phyloP scores from a whole-genome alignment of 371 early-diverging fungal genomes.

The Syncephalastrum monosporum region DNA sequence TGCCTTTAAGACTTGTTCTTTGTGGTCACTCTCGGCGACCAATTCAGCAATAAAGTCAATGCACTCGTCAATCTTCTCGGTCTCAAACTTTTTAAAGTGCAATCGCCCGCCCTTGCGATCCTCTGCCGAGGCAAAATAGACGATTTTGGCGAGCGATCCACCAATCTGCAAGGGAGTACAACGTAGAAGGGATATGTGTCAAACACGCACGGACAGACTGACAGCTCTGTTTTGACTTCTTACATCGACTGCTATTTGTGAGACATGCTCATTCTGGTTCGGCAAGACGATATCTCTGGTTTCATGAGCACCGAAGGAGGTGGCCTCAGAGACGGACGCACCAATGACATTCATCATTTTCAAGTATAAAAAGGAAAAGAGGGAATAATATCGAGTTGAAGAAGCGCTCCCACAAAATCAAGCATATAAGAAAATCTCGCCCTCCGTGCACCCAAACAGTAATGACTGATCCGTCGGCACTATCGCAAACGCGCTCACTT shows the following conservation, averaged over 20 bases:
- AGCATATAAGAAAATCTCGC: constrained; percentile 13
- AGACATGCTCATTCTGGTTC: constrained; percentile 80
- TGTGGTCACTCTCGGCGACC: constrained; percentile 53
- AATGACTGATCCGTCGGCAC: constrained; percentile 62
- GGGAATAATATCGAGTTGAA: no score
- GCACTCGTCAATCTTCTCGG: constrained; percentile 87
- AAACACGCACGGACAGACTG: neutral
- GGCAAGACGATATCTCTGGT: constrained; percentile 85
- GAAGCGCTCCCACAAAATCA: no score
- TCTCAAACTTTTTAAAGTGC: constrained; percentile 93
- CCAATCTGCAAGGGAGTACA: constrained; percentile 63
- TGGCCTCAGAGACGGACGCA: constrained; percentile 68
- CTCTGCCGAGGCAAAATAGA: constrained; percentile 74
- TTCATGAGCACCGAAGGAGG: constrained; percentile 46
- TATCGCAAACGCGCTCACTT: constrained; percentile 59
- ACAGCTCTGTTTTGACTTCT: constrained; percentile 3
- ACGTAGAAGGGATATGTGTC: neutral
- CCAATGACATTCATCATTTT: constrained; percentile 63
- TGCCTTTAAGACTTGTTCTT: constrained; percentile 61
- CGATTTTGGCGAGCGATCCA: constrained; percentile 93
- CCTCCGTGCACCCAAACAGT: constrained; percentile 63
- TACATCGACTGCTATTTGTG: constrained; percentile 93
- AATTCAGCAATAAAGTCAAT: constrained; percentile 79
- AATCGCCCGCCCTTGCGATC: constrained; percentile 79
- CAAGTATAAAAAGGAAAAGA: neutral